Base-by-base conservation (phyloP, 164 flowering plant genomes). In the Tinospora cordifolia region DNA sequence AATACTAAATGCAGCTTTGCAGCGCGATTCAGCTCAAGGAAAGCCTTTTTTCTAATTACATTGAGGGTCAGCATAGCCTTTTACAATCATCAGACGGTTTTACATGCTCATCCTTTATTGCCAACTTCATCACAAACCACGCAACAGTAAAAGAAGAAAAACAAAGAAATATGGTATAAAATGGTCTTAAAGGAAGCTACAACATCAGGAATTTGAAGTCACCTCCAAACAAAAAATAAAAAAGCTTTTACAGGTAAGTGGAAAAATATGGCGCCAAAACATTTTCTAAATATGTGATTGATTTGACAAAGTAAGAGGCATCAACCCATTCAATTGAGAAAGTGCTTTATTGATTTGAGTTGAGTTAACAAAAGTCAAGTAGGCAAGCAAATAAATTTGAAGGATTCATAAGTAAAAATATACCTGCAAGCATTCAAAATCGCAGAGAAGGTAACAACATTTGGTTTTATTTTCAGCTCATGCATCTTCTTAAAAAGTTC, bases 391-490 rank as follows among this genome's bases (percentile, higher is more conserved):
- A 67, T 7, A 27, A n/a, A 24, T 60, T 22, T 5, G 19, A 51
- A 71, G 44, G 30, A 39, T 40, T 40, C 21, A 63, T 1, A 66
- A 21, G 34, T 51, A 72, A 64, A 64, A 19, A 21, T 17, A 19
- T 81, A 94, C 99, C 99, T 94, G 98, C 99, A 94, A 68, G 99
- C 99, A 80, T 92, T 94, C 74, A 94, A 73, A 73, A 94, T 94
- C 39, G 98, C 99, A 0, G 99, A 94, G 77, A 94, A 94, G 24
- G 99, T 94, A 63, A 94, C 98, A 13, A 94, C 99, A 83, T 94
- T 94, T 27, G 99, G 99, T 74, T 90, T 92, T 68, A 94, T 92
- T 62, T 90, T 81, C 77, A 90, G 78, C 72, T 89, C 86, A 66
- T 92, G 98, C 99, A 94, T 92, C 83, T 87, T 88, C 6, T 78